Conservation (phyloP, 345 rosid genomes). For the Eucalyptus grandis region DNA sequence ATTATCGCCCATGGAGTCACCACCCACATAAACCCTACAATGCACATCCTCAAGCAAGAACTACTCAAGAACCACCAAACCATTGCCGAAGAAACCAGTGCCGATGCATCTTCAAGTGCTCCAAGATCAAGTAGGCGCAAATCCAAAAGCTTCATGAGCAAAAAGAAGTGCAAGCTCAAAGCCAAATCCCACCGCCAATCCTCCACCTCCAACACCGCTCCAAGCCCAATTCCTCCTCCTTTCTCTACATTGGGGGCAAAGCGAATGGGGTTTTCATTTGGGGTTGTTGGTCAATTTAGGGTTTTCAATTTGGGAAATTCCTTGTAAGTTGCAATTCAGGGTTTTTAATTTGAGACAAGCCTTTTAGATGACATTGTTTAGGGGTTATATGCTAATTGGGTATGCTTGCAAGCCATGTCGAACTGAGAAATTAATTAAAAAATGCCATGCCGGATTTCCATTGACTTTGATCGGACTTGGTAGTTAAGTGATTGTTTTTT, state of each 20-base stretch:
- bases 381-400: not conserved
- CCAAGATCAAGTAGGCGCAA: conserved; percentile 74
- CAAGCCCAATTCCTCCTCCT: conserved; percentile 1
- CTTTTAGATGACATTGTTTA: not conserved
- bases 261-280: too few species aligned
- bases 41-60: not conserved
- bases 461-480: not conserved
- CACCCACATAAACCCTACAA: not conserved
- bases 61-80: conserved; percentile 32
- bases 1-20: not conserved
- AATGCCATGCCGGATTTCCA: rapidly evolving
- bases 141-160: conserved; percentile 75
- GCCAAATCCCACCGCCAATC: conserved; percentile 50
- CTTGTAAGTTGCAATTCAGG: not conserved
- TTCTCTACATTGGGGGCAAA: not conserved
- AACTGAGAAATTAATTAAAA: too few species aligned
- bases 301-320: not conserved
- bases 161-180: conserved; percentile 63
- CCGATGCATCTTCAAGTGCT: not conserved
- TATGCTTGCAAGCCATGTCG: rapidly evolving
- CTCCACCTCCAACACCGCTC: conserved; percentile 3
- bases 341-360: not conserved
- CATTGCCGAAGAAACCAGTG: rapidly evolving
- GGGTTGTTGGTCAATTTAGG: not conserved
- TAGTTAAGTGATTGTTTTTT: not conserved